phyloP scores from a whole-genome alignment of 2,329 filamentous ascomycete species.

The Xylariaceae sp. region DNA sequence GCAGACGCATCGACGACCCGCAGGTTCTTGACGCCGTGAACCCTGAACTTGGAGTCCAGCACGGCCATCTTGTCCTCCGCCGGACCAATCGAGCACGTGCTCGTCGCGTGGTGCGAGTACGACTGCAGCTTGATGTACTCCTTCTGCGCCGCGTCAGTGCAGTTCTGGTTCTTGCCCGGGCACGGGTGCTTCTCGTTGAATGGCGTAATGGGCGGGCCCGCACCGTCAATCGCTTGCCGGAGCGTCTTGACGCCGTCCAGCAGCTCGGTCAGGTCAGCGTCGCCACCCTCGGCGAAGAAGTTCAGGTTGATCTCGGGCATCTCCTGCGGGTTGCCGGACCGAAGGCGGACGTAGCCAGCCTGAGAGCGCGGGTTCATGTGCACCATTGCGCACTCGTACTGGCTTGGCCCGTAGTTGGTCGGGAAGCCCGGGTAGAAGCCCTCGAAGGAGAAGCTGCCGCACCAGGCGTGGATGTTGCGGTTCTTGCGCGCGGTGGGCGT shows the following conservation, averaged over 20 bases:
- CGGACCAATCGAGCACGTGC: constrained; percentile 49
- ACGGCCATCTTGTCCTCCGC: constrained; percentile 49
- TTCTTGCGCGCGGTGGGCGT: constrained; percentile 23
- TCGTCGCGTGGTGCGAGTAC: constrained; percentile 54
- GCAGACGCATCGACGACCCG: constrained; percentile 55
- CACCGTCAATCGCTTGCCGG: constrained; percentile 18
- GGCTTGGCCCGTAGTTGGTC: constrained; percentile 23
- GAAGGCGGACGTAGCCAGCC: constrained; percentile 57
- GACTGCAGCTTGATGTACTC: constrained; percentile 32
- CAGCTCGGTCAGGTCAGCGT: constrained; percentile 35
- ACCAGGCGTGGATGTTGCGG: constrained; percentile 28
- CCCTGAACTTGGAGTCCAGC: constrained; percentile 49
- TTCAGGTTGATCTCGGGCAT: constrained; percentile 59
- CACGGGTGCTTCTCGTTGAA: constrained; percentile 25
- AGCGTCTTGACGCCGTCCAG: constrained; percentile 30
- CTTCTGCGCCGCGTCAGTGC: constrained; percentile 29
- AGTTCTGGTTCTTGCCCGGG: constrained; percentile 30
- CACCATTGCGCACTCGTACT: constrained; percentile 35
- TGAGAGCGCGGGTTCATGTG: constrained; percentile 47
- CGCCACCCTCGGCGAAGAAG: constrained; percentile 48
- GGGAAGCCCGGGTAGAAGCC: constrained; percentile 29
- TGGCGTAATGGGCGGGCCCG: constrained; percentile 18
- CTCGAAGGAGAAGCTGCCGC: constrained; percentile 24
- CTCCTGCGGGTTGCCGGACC: constrained; percentile 57
- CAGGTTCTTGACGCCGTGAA: constrained; percentile 47